These are phyloP conservation scores for Taiozyma onychis DNA, from an alignment of 1,139 yeast species.

Conservation along the genomic window DNA sequence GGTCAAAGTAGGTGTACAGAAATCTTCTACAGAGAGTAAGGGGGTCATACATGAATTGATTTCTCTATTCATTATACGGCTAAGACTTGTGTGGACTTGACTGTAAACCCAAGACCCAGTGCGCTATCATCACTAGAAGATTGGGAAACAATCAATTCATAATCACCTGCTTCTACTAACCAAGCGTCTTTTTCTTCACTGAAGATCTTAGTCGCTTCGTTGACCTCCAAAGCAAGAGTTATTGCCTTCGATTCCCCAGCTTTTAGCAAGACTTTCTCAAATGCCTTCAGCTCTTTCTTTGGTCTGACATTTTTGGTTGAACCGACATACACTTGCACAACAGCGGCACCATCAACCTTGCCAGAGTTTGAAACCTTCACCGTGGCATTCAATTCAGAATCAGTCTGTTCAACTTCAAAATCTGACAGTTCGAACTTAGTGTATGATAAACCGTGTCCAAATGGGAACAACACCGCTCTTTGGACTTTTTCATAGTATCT, in stretches of 20 bases:
- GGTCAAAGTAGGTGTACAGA: too few relatives aligned
- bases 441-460: constrained; percentile 55
- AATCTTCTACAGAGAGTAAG: too few relatives aligned
- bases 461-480: constrained; percentile 43
- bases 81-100: too few relatives aligned
- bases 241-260: constrained; percentile 30
- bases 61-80: too few relatives aligned
- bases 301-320: constrained; percentile 41
- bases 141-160: constrained; percentile 39
- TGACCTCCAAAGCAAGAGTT: too few relatives aligned
- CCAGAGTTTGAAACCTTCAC: constrained; percentile 30
- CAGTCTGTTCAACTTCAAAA: too few relatives aligned
- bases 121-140: constrained; percentile 20
- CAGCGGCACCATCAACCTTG: constrained; percentile 33
- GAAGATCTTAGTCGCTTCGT: constrained; percentile 31
- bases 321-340: constrained; percentile 36
- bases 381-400: too few relatives aligned
- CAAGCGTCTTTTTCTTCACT: constrained; percentile 40
- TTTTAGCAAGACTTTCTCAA: constrained; percentile 33
- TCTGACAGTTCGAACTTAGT: constrained; percentile 34
- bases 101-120: too few relatives aligned
- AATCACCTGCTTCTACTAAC: constrained; percentile 42
- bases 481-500: constrained; percentile 45
- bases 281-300: constrained; percentile 49
- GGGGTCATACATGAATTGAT: too few relatives aligned